Evolutionary conservation across 208 protist species (phyloP).

Genomic region (Trypanosoma melophagium): DNA sequence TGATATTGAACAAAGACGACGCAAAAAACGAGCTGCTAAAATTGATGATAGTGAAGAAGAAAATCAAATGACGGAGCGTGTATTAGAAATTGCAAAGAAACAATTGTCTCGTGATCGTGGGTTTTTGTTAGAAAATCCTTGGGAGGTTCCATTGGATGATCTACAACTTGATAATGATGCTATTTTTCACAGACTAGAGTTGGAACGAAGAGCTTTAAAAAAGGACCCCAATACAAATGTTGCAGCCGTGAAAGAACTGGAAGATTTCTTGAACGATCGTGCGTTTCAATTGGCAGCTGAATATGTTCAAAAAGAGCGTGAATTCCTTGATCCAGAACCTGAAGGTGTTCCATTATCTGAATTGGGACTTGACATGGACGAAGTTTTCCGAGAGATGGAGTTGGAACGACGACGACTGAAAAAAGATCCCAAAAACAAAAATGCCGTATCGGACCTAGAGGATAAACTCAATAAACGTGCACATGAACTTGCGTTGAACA

Average conservation of each 20-base stretch:
- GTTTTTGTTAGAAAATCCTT: too few species aligned
- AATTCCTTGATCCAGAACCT: slow-evolving; percentile 76
- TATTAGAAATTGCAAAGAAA: too few species aligned
- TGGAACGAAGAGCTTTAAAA: slow-evolving; percentile 36
- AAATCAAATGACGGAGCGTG: too few species aligned
- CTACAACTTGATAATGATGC: slow-evolving; percentile 44
- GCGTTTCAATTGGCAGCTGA: slow-evolving; percentile 54
- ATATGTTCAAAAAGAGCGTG: slow-evolving; percentile 60
- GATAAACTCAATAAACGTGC: slow-evolving; percentile 52
- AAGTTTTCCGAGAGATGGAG: slow-evolving; percentile 69
- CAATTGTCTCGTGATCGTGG: too few species aligned
- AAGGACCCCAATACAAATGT: slow-evolving; percentile 28
- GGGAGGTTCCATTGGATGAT: too few species aligned
- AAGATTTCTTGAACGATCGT: slow-evolving; percentile 52
- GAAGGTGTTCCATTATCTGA: slow-evolving; percentile 64
- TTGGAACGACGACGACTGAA: slow-evolving; percentile 61
- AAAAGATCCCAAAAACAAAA: slow-evolving; percentile 33
- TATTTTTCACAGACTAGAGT: slow-evolving; percentile 60
- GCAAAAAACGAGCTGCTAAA: too few species aligned
- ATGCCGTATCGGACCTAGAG: slow-evolving; percentile 42
- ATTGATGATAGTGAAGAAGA: too few species aligned
- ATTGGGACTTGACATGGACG: slow-evolving; percentile 71
- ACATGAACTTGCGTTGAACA: slow-evolving; percentile 60
- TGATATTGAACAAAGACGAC: too few species aligned
- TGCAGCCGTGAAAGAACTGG: slow-evolving; percentile 24